Evolutionary conservation across 2,329 filamentous ascomycete species (phyloP), one percentile per base, ranked within the genome.

Genomic region (Cryphonectria radicalis): DNA sequence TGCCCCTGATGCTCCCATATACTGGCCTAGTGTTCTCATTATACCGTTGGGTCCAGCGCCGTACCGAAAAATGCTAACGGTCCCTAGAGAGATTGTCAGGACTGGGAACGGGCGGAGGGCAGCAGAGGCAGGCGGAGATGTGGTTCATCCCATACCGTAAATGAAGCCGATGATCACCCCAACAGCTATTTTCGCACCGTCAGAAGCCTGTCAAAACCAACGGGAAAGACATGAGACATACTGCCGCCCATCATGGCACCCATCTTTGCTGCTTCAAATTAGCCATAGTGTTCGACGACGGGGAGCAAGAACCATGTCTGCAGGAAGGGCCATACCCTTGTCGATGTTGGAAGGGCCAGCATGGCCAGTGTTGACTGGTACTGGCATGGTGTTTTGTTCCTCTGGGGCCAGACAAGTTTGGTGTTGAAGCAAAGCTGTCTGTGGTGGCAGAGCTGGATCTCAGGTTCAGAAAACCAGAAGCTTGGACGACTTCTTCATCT

Each of bases 191-290:
- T 67, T 73, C 19, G 43, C 14, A 57, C 22, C 11, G 64, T 71
- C 22, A 73, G 66, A 69, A 46, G 5, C 8, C 4, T 42, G 28
- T 40, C 43, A 17, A 10, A 22, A n/a, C 22, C 57, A 53, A 50
- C 5, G 14, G 65, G 65, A 28, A 32, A 6, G 10, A 28, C 14
- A 10, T 22, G 46, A 46, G 19, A 89, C 94, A 78, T 92, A 98
- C 95, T 97, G 81, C 94, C 93, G 77, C 96, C 96, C 94, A 98
- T 98, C 91, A 99, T 91, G 74, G 93, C 94, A 77, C 96, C 96
- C 94, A 98, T 98, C 87, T 97, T 98, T 82, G 95, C 94, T 97
- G 80, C 76, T 69, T 76, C 71, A 72, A 71, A 78, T 80, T 78
- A 81, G 80, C 75, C 70, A 68, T 63, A 69, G 64, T 70, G 53